Evolutionary conservation across 441 rosid species (phyloP).

Genomic region (Brassica hybrid): DNA sequence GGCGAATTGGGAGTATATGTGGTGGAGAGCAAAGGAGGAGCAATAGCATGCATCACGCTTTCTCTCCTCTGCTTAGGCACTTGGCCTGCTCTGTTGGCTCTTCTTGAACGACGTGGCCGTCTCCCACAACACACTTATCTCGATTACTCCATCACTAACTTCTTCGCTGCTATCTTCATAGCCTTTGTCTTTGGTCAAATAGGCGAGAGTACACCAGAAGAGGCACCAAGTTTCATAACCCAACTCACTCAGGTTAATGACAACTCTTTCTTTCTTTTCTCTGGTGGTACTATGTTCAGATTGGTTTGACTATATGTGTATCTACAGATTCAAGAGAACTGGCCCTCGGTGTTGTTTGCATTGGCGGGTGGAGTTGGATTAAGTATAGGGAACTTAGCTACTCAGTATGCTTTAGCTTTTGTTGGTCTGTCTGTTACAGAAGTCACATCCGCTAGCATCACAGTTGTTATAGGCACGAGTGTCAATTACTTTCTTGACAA

Average conservation of each 20-base stretch:
- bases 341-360: constrained; percentile 85
- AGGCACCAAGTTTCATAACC: constrained; percentile 59
- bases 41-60: constrained; percentile 72
- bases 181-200: constrained; percentile 72
- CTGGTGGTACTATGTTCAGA: constrained; percentile 10
- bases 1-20: constrained; percentile 31
- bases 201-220: constrained; percentile 47
- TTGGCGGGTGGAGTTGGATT: constrained; percentile 75
- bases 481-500: constrained; percentile 77
- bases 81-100: constrained; percentile 86
- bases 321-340: constrained; percentile 63
- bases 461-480: constrained; percentile 67
- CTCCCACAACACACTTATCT: constrained; percentile 94
- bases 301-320: too few relatives aligned
- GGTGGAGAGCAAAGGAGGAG: constrained; percentile 79
- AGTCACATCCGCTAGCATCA: constrained; percentile 73
- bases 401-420: constrained; percentile 84
- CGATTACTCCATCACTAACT: constrained; percentile 75
- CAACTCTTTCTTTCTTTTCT: constrained; percentile 1
- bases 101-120: constrained; percentile 80
- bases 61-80: constrained; percentile 78
- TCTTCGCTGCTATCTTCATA: constrained; percentile 67
- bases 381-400: constrained; percentile 73
- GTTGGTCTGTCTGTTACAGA: constrained; percentile 82
- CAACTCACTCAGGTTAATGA: constrained; percentile 65